Evolutionary conservation across 108 stramenopile species (phyloP).

Genomic region (Aurantiochytrium sp.): DNA sequence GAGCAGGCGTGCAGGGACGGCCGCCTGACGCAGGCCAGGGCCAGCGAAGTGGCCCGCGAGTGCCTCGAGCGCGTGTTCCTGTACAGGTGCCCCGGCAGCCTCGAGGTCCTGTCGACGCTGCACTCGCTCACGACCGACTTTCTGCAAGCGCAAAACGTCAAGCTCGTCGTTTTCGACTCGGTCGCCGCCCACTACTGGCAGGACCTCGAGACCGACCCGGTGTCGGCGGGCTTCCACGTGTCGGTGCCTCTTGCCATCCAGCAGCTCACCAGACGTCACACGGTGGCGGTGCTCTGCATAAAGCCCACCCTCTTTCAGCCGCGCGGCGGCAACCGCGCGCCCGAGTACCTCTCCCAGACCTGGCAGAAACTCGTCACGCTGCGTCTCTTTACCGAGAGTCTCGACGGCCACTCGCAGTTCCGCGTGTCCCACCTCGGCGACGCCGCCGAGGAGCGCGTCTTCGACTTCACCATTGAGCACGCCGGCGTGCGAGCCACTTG

Average conservation of each 20-base stretch:
- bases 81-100: background rate
- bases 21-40: background rate
- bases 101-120: background rate
- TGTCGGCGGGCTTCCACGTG: constrained; percentile 2
- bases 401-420: background rate
- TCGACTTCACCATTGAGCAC: background rate
- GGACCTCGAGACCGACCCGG: background rate
- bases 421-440: background rate
- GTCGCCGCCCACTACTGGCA: background rate
- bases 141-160: background rate
- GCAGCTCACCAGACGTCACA: background rate
- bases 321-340: background rate
- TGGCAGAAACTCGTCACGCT: constrained; percentile 1
- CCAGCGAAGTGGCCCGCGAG: background rate
- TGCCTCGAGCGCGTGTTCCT: background rate
- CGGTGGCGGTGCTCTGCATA: background rate
- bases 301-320: background rate
- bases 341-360: constrained; percentile 24
- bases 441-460: background rate
- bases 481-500: background rate
- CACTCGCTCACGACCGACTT: background rate
- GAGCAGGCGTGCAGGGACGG: background rate
- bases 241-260: constrained; percentile 1
- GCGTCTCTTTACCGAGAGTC: background rate
- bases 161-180: background rate